Base-by-base conservation (phyloP, 257 asterid species). In the Solanum arcanum region DNA sequence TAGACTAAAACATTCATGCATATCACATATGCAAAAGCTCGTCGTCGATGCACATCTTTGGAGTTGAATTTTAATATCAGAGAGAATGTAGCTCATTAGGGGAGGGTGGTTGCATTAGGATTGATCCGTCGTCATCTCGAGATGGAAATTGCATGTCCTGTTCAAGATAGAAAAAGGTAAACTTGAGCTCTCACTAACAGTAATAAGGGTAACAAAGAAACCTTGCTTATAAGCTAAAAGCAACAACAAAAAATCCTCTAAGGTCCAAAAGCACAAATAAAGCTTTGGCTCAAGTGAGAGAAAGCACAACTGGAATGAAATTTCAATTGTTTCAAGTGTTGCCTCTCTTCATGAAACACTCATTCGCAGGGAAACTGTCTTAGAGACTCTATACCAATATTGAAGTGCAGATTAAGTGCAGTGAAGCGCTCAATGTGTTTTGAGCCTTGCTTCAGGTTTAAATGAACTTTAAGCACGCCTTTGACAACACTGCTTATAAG, bases 111-210 rank as follows among this genome's bases (percentile, higher is more conserved):
- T 73, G 60, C 88, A 86, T 86, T 52, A 49, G 49, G 52, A 86
- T 73, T 41, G 88, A 70, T 35, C 82, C 88, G 2, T 86, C 84
- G 20, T 86, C 84, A 33, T 86, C 88, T 25, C 74, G 84, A 20
- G 52, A 35, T 86, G 81, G 88, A 20, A 86, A 33, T 86, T 47
- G 70, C 56, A n/a, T 25, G 66, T 86, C 88, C 88, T 86, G 88
- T 31, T 81, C 46, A 81, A 29, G 69, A 49, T 81, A 81, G 46
- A 47, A 18, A 74, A 49, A 29, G 44, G 42, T 47, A 49, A 81
- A 81, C 31, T 11, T 81, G 44, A 52, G 69, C 27, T 81, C 68
- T 10, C 84, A 46, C 84, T 46, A 78, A 27, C 66, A 47, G 69
- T 10, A 29, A 18, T 1, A 49, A 47, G 56, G 29, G 7, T 81